Base-by-base conservation (phyloP, 306 rosid genomes). In the Castanospermum australe region DNA sequence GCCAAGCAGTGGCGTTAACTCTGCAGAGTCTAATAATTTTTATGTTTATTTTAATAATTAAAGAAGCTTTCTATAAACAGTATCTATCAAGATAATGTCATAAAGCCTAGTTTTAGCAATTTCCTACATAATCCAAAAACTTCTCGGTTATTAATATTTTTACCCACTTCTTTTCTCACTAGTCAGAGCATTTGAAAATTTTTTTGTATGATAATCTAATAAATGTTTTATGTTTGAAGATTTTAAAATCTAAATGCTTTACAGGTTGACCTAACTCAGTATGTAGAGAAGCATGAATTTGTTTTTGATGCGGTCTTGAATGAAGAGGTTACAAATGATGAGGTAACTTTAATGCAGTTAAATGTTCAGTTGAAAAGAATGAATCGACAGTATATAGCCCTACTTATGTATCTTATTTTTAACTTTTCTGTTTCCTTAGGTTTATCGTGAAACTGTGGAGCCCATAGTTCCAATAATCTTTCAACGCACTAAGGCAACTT, bases 381-480 rank as follows among this genome's bases (percentile, higher is more conserved):
- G 14, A 25, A 17, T 57, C 28, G 24, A 75, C 71, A 64, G 54
- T 13, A 10, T 45, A 44, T 71, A 75, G 33, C 48, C 57, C 71
- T 67, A 20, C 18, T n/a, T 17, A 20, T 70, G 44, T 69, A 72
- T 64, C 48, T 30, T 63, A 5, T 7, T 75, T n/a, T 79, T 55
- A 42, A 70, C n/a, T 45, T n/a, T 83, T 63, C 28, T 25, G 22
- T 22, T 70, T 75, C 30, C 52, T 30, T 68, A 93, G 98, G 97
- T 93, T 4, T 93, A 93, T 81, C 86, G 81, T 78, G 97, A 93
- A 85, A 93, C 98, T 10, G 98, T 93, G 84, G 95, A 93, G 84
- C 98, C 98, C 79, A 93, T 93, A 80, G 95, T 93, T 83, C 98
- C 98, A 25, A 88, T 93, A 60, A 93, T 93, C 62, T 93, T 93